phyloP scores from a whole-genome alignment of 345 rosid species.

The Populus alba region DNA sequence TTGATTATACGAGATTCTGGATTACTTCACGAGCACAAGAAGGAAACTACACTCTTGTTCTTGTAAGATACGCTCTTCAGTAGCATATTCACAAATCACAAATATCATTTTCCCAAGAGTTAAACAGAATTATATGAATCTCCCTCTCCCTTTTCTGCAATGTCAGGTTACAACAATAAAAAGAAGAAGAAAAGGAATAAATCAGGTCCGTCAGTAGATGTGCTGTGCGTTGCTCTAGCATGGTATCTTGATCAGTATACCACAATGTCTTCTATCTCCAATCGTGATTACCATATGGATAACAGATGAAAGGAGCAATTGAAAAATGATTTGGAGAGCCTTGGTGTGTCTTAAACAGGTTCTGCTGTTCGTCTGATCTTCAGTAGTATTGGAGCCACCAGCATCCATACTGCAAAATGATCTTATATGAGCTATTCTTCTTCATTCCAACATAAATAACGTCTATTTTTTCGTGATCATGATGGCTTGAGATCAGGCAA shows the following conservation, averaged over 20 bases:
- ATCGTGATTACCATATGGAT: background rate
- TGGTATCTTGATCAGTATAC: background rate
- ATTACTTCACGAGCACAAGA: no score
- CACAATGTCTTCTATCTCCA: constrained; percentile 6
- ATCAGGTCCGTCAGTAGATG: background rate
- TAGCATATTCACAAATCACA: constrained; percentile 26
- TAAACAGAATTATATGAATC: background rate
- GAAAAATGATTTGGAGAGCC: background rate
- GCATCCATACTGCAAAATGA: constrained; percentile 79
- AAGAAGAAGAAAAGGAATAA: background rate
- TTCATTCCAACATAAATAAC: background rate
- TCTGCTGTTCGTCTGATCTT: constrained; percentile 43
- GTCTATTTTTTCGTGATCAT: background rate
- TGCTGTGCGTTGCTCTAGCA: background rate
- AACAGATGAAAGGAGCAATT: constrained; percentile 4
- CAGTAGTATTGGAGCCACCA: constrained; percentile 67
- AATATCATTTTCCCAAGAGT: background rate
- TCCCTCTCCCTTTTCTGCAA: background rate
- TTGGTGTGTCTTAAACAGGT: constrained; percentile 20
- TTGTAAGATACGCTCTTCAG: background rate
- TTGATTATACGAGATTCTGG: no score
- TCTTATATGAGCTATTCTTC: background rate
- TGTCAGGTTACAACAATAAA: constrained; percentile 7
- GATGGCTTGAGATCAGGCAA: background rate
- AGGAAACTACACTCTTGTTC: background rate